A percentile compares a stretch with the other conserved stretches of the same genome.
phyloP scores from a whole-genome alignment of 257 asterid species.

The Coffea canephora region DNA sequence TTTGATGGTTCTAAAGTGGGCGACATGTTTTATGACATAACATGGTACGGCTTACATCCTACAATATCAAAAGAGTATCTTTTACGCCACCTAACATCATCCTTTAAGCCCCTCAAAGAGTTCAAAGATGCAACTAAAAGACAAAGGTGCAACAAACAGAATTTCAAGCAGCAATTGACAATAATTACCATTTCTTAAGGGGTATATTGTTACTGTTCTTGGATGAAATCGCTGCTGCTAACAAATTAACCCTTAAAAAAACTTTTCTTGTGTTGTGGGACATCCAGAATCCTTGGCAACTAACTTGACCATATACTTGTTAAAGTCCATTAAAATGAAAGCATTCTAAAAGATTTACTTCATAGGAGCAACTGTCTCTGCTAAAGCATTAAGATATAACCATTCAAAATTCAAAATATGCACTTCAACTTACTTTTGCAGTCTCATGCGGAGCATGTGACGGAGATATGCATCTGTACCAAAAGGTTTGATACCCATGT shows the following conservation, averaged over 20 bases:
- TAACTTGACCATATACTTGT: background rate
- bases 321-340: background rate
- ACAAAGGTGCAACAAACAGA: background rate
- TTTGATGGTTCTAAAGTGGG: background rate
- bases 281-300: background rate
- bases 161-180: background rate
- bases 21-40: background rate
- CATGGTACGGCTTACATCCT: too few species aligned
- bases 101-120: background rate
- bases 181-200: background rate
- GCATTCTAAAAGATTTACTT: background rate
- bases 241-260: background rate
- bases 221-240: background rate
- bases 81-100: background rate
- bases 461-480: slow-evolving; percentile 93
- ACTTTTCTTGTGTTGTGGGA: background rate
- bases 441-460: slow-evolving; percentile 74
- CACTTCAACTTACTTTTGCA: slow-evolving; percentile 52
- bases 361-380: background rate
- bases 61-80: background rate
- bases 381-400: background rate
- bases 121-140: background rate
- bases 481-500: slow-evolving; percentile 79
- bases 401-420: background rate
- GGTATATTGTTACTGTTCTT: background rate